phyloP scores from a whole-genome alignment of 257 asterid genomes.

The Ilex aquifolium region DNA sequence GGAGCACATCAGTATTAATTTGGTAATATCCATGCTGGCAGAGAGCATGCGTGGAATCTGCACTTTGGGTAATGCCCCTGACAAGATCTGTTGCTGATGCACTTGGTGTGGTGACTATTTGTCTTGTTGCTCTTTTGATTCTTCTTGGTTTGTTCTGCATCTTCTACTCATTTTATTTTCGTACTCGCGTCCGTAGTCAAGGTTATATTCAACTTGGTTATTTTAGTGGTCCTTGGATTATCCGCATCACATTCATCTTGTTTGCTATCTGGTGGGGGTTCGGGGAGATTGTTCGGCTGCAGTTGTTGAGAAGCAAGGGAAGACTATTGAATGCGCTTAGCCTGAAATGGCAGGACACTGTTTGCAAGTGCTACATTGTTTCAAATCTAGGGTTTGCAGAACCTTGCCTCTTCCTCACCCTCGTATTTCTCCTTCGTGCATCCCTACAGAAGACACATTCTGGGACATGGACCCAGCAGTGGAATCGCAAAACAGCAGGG shows the following conservation, averaged over 20 bases:
- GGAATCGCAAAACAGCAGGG: constrained; percentile 65
- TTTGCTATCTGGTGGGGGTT: constrained; percentile 69
- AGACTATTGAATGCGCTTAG: constrained; percentile 48
- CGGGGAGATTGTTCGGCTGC: constrained; percentile 65
- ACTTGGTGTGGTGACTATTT: constrained; percentile 79
- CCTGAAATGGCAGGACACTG: constrained; percentile 61
- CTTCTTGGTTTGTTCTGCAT: constrained; percentile 59
- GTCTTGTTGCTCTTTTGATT: constrained; percentile 55
- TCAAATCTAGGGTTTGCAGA: constrained; percentile 84
- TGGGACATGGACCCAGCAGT: constrained; percentile 47
- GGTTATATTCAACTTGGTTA: constrained; percentile 47
- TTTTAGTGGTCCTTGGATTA: constrained; percentile 81
- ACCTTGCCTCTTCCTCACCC: constrained; percentile 72
- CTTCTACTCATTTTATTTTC: constrained; percentile 53
- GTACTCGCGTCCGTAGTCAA: constrained; percentile 38
- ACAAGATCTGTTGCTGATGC: constrained; percentile 76
- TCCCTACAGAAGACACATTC: constrained; percentile 47
- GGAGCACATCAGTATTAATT: constrained; percentile 7
- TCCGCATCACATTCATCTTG: constrained; percentile 43
- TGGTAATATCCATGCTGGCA: constrained; percentile 54
- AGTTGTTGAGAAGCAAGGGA: constrained; percentile 47
- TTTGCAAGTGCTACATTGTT: constrained; percentile 76
- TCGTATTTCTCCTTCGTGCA: constrained; percentile 68
- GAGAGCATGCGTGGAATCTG: constrained; percentile 87
- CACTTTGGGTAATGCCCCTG: constrained; percentile 87